These are phyloP conservation scores for Exobasidium cylindrosporum DNA, from an alignment of 1,284 basidiomycete genomes.

Conservation along the genomic window DNA sequence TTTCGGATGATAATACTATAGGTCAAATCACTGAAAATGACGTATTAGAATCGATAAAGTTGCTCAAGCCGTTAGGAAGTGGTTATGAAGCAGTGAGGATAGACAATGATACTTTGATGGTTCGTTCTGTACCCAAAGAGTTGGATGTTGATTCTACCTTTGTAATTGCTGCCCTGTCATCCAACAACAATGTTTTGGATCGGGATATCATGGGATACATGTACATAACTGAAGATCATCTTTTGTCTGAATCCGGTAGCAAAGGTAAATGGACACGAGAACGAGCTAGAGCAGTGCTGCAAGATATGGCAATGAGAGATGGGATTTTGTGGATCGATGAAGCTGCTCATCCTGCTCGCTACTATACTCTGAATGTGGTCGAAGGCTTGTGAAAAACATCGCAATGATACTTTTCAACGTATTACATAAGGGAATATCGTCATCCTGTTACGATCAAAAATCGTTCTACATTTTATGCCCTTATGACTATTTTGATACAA, in stretches of 20 bases:
- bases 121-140: constrained; percentile 55
- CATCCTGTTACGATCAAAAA: not conserved
- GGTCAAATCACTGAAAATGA: constrained; percentile 71
- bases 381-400: no score
- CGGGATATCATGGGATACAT: constrained; percentile 19
- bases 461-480: not conserved
- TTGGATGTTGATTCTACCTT: constrained; percentile 56
- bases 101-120: constrained; percentile 59
- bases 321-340: constrained; percentile 88
- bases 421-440: not conserved
- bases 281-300: constrained; percentile 72
- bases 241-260: constrained; percentile 61
- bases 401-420: no score
- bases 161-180: constrained; percentile 55
- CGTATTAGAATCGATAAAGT: constrained; percentile 78
- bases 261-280: constrained; percentile 74
- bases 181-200: constrained; percentile 66
- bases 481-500: no score
- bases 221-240: constrained; percentile 62
- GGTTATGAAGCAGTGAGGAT: constrained; percentile 75
- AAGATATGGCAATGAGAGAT: constrained; percentile 84
- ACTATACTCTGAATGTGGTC: constrained; percentile 4
- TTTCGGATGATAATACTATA: not conserved
- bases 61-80: constrained; percentile 78
- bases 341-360: constrained; percentile 9